phyloP scores from a whole-genome alignment of 2,329 filamentous ascomycete genomes.

The Trichophyton equinum region DNA sequence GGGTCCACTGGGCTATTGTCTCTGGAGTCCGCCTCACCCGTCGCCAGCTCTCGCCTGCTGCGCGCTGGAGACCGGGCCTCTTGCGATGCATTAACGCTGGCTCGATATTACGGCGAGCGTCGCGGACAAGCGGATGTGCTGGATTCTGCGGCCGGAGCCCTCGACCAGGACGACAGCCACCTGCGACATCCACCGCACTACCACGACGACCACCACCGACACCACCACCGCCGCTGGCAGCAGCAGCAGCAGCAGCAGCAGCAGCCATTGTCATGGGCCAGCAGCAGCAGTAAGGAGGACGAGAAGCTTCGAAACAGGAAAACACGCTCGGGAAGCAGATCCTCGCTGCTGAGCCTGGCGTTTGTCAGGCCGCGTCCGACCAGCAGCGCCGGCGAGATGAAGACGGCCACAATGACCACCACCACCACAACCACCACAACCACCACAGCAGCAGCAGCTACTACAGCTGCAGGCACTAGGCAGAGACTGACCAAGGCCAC shows the following conservation, averaged over 20 bases:
- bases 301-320: background rate
- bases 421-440: background rate
- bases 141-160: background rate
- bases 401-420: background rate
- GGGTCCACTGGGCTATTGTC: slow-evolving; percentile 12
- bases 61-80: background rate
- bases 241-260: background rate
- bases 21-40: background rate
- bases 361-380: background rate
- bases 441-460: background rate
- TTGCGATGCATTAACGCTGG: background rate
- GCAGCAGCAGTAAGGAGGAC: background rate
- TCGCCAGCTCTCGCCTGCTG: background rate
- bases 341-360: background rate
- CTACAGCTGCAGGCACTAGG: too few relatives aligned
- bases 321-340: background rate
- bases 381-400: background rate
- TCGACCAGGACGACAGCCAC: background rate
- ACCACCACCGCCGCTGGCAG: background rate
- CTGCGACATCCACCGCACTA: background rate
- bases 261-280: background rate
- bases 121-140: background rate
- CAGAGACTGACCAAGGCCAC: too few relatives aligned
- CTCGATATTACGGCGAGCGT: background rate
- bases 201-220: background rate